Conservation (phyloP, 2,329 filamentous ascomycete species). For the Leptographium lundbergii region DNA sequence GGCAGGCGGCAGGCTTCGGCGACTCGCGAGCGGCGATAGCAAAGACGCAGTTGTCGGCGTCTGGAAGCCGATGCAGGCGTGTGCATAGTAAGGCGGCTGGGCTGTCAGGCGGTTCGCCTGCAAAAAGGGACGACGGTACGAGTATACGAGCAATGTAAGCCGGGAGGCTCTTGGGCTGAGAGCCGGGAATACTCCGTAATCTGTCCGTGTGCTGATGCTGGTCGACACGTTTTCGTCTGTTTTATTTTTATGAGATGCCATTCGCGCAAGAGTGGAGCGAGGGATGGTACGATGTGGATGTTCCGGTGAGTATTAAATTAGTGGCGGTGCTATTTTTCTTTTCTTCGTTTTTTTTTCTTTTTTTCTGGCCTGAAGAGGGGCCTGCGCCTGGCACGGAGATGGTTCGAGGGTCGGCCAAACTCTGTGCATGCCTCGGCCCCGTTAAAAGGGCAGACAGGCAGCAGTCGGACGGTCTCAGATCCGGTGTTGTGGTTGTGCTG, state of each 20-base stretch:
- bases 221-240: background rate
- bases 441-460: too few species aligned
- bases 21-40: too few species aligned
- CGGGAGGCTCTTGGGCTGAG: background rate
- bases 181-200: background rate
- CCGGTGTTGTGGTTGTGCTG: too few species aligned
- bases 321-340: background rate
- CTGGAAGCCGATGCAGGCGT: too few species aligned
- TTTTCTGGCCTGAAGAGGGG: too few species aligned
- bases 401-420: too few species aligned
- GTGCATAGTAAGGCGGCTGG: too few species aligned
- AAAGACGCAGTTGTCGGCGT: background rate
- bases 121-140: too few species aligned
- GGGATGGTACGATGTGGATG: background rate
- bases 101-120: too few species aligned
- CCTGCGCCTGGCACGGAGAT: background rate
- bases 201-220: background rate
- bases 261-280: background rate
- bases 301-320: background rate
- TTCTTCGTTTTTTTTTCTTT: background rate
- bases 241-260: background rate
- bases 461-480: too few species aligned
- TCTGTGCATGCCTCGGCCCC: too few species aligned
- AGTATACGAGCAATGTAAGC: too few species aligned
- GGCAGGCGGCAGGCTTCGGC: background rate